Percentiles rank a stretch among this genome's conserved stretches.
Conservation (phyloP, 2,329 filamentous ascomycete species). For the Pseudogymnoascus verrucosus region DNA sequence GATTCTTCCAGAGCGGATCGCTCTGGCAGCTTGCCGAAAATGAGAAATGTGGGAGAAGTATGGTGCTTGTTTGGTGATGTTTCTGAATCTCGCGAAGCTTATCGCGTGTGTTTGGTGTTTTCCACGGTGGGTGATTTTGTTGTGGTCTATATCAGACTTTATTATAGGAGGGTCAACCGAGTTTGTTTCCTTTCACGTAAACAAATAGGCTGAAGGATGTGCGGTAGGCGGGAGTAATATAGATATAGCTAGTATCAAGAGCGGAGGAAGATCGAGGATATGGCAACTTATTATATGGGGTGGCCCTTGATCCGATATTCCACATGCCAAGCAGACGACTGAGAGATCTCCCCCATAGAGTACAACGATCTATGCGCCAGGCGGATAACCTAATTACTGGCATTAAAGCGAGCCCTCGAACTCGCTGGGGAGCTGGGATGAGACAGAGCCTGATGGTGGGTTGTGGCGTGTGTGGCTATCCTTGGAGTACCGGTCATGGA, state of each 20-base stretch:
- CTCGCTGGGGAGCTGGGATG: neutral
- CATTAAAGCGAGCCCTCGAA: slow-evolving; percentile 3
- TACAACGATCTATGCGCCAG: slow-evolving; percentile 6
- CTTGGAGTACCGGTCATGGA: slow-evolving; percentile 3
- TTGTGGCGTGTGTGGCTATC: slow-evolving; percentile 4
- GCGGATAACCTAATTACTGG: slow-evolving; percentile 8
- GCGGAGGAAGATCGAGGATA: slow-evolving; percentile 8
- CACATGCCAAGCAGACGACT: slow-evolving; percentile 4
- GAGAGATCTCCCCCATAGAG: neutral
- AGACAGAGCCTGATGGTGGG: neutral
- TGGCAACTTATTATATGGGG: slow-evolving; percentile 10
- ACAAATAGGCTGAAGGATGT: slow-evolving; percentile 1
- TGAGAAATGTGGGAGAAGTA: slow-evolving; percentile 39
- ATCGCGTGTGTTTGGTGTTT: slow-evolving; percentile 24
- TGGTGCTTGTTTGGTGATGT: slow-evolving; percentile 21
- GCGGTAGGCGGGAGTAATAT: neutral
- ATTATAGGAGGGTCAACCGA: slow-evolving; percentile 22
- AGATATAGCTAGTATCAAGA: slow-evolving; percentile 7
- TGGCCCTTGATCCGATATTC: neutral
- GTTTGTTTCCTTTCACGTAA: neutral
- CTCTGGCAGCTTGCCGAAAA: slow-evolving; percentile 63
- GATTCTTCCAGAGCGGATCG: slow-evolving; percentile 69
- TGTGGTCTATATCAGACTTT: slow-evolving; percentile 24
- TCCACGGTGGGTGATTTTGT: slow-evolving; percentile 24
- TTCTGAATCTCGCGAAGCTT: slow-evolving; percentile 22